These are phyloP conservation scores for Trichocladium uniseriatum DNA, from an alignment of 495 filamentous ascomycete genomes.

Conservation along the genomic window DNA sequence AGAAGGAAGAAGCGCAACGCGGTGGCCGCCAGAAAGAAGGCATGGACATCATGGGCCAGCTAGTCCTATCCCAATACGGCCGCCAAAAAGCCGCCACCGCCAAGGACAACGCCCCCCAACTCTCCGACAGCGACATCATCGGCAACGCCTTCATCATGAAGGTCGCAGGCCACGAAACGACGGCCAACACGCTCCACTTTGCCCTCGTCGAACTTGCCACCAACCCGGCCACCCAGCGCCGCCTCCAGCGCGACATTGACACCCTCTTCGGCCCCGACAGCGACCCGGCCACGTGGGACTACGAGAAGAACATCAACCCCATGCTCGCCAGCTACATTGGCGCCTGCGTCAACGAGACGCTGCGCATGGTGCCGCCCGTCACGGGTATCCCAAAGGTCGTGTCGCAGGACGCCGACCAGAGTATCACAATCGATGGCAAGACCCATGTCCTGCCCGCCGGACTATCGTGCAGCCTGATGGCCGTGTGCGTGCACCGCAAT, in stretches of 20 bases:
- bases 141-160: slow-evolving; percentile 65
- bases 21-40: slow-evolving; percentile 39
- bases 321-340: slow-evolving; percentile 54
- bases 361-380: slow-evolving; percentile 55
- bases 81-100: slow-evolving; percentile 10
- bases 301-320: slow-evolving; percentile 47
- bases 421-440: slow-evolving; percentile 41
- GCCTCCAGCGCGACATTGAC: slow-evolving; percentile 55
- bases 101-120: slow-evolving; percentile 15
- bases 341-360: slow-evolving; percentile 58
- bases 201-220: slow-evolving; percentile 51
- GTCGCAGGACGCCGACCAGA: slow-evolving; percentile 36
- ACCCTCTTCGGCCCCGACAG: slow-evolving; percentile 37
- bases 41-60: slow-evolving; percentile 56
- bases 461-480: slow-evolving; percentile 37
- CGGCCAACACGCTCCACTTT: slow-evolving; percentile 58
- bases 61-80: slow-evolving; percentile 40
- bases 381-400: slow-evolving; percentile 53
- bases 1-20: slow-evolving; percentile 39
- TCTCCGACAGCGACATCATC: slow-evolving; percentile 52
- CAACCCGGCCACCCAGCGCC: slow-evolving; percentile 46
- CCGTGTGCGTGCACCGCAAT: slow-evolving; percentile 47
- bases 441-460: slow-evolving; percentile 42
- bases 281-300: slow-evolving; percentile 50
- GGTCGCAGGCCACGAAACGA: slow-evolving; percentile 65